Percentiles rank a stretch among this genome's conserved stretches.
Conservation (phyloP, 768 basidiomycete genomes). For the Gyrodon lividus region DNA sequence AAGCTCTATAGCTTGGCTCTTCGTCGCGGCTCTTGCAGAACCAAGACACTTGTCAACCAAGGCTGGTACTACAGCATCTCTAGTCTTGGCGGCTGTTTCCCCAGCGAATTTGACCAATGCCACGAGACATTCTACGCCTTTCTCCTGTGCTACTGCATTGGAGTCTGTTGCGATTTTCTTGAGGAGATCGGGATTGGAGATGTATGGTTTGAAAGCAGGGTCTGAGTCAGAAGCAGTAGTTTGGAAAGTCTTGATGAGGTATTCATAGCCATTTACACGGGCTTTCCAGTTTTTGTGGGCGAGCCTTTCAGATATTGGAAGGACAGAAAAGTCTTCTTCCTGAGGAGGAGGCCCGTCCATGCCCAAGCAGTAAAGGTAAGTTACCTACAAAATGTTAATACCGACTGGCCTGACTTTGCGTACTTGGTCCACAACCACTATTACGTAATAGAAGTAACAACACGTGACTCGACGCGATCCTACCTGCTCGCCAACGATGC, state of each 20-base stretch:
- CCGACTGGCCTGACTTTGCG: no score
- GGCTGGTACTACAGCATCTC: conserved; percentile 81
- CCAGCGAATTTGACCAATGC: conserved; percentile 89
- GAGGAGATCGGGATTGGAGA: conserved; percentile 71
- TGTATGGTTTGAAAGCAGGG: conserved; percentile 89
- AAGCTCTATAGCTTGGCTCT: conserved; percentile 81
- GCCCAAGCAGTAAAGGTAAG: conserved; percentile 16
- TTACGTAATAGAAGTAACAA: conserved; percentile 23
- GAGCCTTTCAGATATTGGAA: conserved; percentile 78
- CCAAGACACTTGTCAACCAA: conserved; percentile 96
- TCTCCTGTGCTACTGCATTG: conserved; percentile 98
- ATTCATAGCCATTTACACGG: conserved; percentile 87
- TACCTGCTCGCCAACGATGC: conserved; percentile 46
- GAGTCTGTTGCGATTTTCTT: conserved; percentile 88
- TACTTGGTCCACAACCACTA: conserved; percentile 6
- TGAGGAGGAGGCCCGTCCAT: conserved; percentile 93
- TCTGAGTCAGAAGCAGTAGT: conserved; percentile 90
- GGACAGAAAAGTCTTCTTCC: conserved; percentile 88
- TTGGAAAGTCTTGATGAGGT: conserved; percentile 82
- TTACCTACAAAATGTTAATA: no score
- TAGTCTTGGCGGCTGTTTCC: conserved; percentile 78
- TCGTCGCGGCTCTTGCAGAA: conserved; percentile 87
- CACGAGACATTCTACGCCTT: conserved; percentile 87
- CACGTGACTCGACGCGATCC: conserved; percentile 20
- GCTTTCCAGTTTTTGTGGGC: conserved; percentile 99